A percentile compares a stretch with the other conserved stretches of the same genome.
Conservation (phyloP, 208 protist genomes). For the Trypanosoma avium region DNA sequence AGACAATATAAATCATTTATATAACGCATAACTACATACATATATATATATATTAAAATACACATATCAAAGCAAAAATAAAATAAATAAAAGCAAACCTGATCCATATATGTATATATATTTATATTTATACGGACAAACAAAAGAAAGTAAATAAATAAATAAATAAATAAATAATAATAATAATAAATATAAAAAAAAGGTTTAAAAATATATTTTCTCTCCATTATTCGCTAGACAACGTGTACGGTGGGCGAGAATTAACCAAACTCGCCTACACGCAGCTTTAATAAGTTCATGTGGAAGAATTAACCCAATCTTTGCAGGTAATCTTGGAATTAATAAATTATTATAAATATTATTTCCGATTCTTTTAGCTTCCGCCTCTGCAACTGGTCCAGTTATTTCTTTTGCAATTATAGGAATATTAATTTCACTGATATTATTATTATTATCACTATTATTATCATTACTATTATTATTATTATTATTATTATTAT, state of each 20-base stretch:
- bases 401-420: not conserved
- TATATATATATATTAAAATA: too few relatives aligned
- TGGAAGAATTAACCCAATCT: slow-evolving; percentile 17
- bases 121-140: slow-evolving; percentile 5
- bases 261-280: slow-evolving; percentile 33
- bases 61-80: too few relatives aligned
- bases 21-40: too few relatives aligned
- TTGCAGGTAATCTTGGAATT: slow-evolving; percentile 17
- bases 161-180: not conserved
- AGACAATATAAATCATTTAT: too few relatives aligned
- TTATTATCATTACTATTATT: not conserved
- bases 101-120: not conserved
- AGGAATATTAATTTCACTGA: not conserved
- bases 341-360: slow-evolving; percentile 23
- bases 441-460: not conserved
- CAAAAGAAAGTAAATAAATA: not conserved
- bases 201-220: slow-evolving; percentile 11
- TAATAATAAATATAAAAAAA: not conserved
- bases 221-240: slow-evolving; percentile 14
- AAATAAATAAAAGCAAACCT: too few relatives aligned
- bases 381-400: not conserved
- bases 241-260: slow-evolving; percentile 30
- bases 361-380: slow-evolving; percentile 13
- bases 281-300: slow-evolving; percentile 21
- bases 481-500: not conserved